Percentiles rank a stretch among this genome's conserved stretches.
Evolutionary conservation across 805 yeast genomes (phyloP).

Genomic region (Lachancea kluyveri): DNA sequence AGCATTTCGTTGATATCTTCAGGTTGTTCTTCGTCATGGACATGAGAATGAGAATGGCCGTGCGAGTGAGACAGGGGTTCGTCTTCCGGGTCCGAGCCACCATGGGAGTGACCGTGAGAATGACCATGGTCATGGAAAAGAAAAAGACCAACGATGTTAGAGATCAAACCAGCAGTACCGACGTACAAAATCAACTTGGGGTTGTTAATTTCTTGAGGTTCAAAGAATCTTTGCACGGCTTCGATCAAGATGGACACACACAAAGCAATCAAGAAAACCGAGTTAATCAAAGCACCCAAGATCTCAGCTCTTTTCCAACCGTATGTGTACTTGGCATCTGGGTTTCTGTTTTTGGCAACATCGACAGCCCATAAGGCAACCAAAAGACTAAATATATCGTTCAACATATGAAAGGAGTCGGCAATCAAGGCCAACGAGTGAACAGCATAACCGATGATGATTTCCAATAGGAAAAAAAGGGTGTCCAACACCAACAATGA

Average conservation of each 20-base stretch:
- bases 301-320: slow-evolving; percentile 99
- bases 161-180: slow-evolving; percentile 75
- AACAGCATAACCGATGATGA: slow-evolving; percentile 81
- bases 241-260: slow-evolving; percentile 90
- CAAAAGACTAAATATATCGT: slow-evolving; percentile 82
- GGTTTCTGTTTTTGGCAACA: slow-evolving; percentile 74
- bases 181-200: slow-evolving; percentile 80
- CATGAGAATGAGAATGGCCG: slow-evolving; percentile 23
- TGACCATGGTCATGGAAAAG: slow-evolving; percentile 87
- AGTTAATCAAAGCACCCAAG: slow-evolving; percentile 89
- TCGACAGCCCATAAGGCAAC: slow-evolving; percentile 96
- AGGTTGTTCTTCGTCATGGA: slow-evolving; percentile 12
- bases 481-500: slow-evolving; percentile 72
- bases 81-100: slow-evolving; percentile 10
- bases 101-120: slow-evolving; percentile 32
- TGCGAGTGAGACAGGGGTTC: slow-evolving; percentile 10
- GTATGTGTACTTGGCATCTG: slow-evolving; percentile 86
- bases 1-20: slow-evolving; percentile 16
- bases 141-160: slow-evolving; percentile 77
- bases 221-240: slow-evolving; percentile 82
- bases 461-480: slow-evolving; percentile 77
- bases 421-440: slow-evolving; percentile 93
- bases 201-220: slow-evolving; percentile 70
- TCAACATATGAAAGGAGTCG: slow-evolving; percentile 95
- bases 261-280: slow-evolving; percentile 85